Base-by-base conservation (phyloP, 2,329 filamentous ascomycete genomes). In the Acrodontium crateriforme region DNA sequence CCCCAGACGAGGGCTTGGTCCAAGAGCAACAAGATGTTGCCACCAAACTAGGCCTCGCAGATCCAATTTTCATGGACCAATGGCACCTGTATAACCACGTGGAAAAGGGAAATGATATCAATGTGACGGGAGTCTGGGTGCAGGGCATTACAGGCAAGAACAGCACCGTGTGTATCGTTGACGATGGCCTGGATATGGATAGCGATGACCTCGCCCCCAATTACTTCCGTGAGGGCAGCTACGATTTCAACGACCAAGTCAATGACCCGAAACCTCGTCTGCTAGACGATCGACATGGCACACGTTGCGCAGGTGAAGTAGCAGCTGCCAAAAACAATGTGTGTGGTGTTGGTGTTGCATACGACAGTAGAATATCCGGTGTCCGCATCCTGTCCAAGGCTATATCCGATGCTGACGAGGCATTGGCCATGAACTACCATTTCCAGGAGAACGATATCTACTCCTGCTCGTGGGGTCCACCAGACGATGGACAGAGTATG, bases 391-490 rank as follows among this genome's bases (percentile, higher is more conserved):
- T 98, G 5, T 91, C 82, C 32, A 87, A 84, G 47, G 63, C 81
- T 26, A 94, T 98, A 39, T 78, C 76, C 27, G 89, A 98, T 51
- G 76, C 80, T 16, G 89, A 98, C 47, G 89, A 98, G 56, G 85
- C 89, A 14, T 65, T 78, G 16, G 82, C 89, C 13, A 75, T 98
- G 65, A 94, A 92, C 55, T 95, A 87, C 59, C 79, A 78, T 37
- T 89, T 74, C 46, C 75, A 94, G 46, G 65, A 87, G 36, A 98
- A 94, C 51, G 74, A 94, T 35, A 95, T 98, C 34, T 98, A 94
- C 58, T 98, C 89, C 1, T 98, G 89, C 60, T 98, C 89, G 0
- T 98, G 89, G 89, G 89, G 89, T 1, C 89, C 89, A 6, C 82
- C 84, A 0, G 89, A 98, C 46, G 85, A 95, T 51, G 89, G 89